Evolutionary conservation across 257 asterid genomes (phyloP).

Genomic region (Avicennia marina): DNA sequence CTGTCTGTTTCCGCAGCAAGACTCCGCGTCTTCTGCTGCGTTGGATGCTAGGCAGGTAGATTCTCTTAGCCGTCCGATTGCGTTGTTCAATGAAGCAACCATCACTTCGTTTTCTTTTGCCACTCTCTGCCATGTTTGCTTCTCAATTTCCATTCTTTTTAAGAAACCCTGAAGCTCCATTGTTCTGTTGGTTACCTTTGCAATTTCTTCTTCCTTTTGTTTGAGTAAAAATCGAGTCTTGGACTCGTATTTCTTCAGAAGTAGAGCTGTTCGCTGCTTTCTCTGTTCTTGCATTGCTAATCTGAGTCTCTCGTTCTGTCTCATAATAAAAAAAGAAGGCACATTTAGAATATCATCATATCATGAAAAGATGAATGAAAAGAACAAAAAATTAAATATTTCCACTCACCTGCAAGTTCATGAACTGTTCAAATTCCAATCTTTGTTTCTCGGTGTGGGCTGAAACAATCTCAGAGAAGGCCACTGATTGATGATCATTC

Average conservation of each 20-base stretch:
- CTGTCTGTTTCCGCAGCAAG: constrained; percentile 33
- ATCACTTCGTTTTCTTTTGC: constrained; percentile 55
- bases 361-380: too few species aligned
- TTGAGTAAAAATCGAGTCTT: constrained; percentile 29
- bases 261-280: constrained; percentile 36
- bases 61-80: constrained; percentile 49
- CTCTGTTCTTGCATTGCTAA: constrained; percentile 52
- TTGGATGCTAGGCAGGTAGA: constrained; percentile 14
- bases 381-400: too few species aligned
- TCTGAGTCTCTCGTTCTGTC: constrained; percentile 65
- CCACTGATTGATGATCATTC: constrained; percentile 13
- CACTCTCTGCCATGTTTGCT: constrained; percentile 52
- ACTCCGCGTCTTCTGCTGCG: constrained; percentile 54
- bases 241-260: constrained; percentile 49
- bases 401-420: constrained; percentile 44
- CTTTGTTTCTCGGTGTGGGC: constrained; percentile 50
- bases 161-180: constrained; percentile 45
- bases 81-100: constrained; percentile 39
- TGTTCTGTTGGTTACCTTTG: constrained; percentile 28
- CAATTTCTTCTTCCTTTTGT: constrained; percentile 61
- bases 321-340: neutral
- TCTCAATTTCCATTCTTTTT: constrained; percentile 46
- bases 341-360: too few species aligned
- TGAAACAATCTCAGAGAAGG: constrained; percentile 18
- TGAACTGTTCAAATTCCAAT: constrained; percentile 44